Base-by-base conservation (phyloP, 2,329 filamentous ascomycete species). In the Nemania diffusa region DNA sequence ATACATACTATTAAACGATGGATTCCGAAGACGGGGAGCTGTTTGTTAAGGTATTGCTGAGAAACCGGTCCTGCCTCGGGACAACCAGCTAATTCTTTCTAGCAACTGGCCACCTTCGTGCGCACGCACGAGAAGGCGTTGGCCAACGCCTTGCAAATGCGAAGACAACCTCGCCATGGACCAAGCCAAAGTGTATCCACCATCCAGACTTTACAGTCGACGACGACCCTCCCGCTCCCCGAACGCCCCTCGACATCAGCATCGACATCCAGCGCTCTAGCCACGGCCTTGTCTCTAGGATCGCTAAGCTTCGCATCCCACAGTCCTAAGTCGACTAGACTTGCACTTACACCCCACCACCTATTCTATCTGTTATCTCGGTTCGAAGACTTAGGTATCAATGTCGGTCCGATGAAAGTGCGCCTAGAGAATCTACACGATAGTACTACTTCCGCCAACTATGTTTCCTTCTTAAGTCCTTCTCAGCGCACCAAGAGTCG, bases 21-120 rank as follows among this genome's bases (percentile, higher is more conserved):
- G 90, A 93, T 84, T 93, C 91, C 81, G 92, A 95, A 90, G 92
- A 96, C 90, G 92, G 92, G 80, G 90, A 93, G 85, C 83, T 92
- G 82, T 97, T 96, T 83, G 89, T 96, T 82, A 96, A 94, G 89
- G 92, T 92, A 85, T 69, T 83, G 32, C 22, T 32, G 17, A 15
- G 15, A 42, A 46, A 22, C 62, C 62, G 61, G 67, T 79, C 83
- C 69, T 37, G 6, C 9, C 26, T 44, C 6, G 9, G 32, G 26
- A 27, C 29, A 51, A 9, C 17, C 32, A 46, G 24, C 66, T 74
- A 67, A 74, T 69, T 79, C 69, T 32, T 60, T 44, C 67, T 79
- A 97, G 95, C 96, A 97, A 86, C 87, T 99, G 79, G 94, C 95
- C 78, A 91, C 91, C 82, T 98, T 97, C 82, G 94, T 99, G 81